Base-by-base conservation (phyloP, 140 eudicot genomes). In the Cichorium intybus region DNA sequence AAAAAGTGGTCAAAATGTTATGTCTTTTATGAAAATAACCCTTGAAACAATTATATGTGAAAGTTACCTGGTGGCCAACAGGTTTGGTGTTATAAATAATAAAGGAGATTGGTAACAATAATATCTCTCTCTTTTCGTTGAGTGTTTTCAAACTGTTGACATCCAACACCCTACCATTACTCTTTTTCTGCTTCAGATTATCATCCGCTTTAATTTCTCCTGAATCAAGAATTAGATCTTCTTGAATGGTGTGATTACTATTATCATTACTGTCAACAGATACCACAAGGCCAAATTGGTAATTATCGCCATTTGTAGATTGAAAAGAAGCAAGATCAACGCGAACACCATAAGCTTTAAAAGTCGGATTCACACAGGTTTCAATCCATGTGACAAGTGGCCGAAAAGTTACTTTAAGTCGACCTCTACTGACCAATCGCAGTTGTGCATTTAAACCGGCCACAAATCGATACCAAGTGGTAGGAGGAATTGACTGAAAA, bases 401-500 rank as follows among this genome's bases (percentile, higher is more conserved):
- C 4, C 76, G 83, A 59, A 93, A 84, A 66, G 63, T 93, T 56
- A 63, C 41, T 70, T 88, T 76, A n/a, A 93, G 85, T 65, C 94
- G 73, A 64, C 95, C 99, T 52, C 72, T 77, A 33, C 95, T 79
- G 26, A 86, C 95, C 73, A 89, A 76, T 28, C 99, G 97, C 71
- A 93, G 79, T 55, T 89, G 95, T 31, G 97, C 99, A 80, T 93
- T 93, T 66, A 93, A 58, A 53, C 99, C 99, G 66, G 99, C 97
- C 66, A 93, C 99, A 73, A 89, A 78, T 0, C 99, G 93, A 65
- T 84, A 86, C 99, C 99, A 93, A 48, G 95, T 89, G 12, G 97
- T 93, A 27, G 99, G 97, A 17, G 95, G 91, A 16, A 84, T 82
- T 31, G 90, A 76, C 99, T 88, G 90, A 61, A 71, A 75, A 33